These are phyloP conservation scores for Mortierella sp. DNA, from an alignment of 371 early-diverging fungal genomes.

Conservation along the genomic window DNA sequence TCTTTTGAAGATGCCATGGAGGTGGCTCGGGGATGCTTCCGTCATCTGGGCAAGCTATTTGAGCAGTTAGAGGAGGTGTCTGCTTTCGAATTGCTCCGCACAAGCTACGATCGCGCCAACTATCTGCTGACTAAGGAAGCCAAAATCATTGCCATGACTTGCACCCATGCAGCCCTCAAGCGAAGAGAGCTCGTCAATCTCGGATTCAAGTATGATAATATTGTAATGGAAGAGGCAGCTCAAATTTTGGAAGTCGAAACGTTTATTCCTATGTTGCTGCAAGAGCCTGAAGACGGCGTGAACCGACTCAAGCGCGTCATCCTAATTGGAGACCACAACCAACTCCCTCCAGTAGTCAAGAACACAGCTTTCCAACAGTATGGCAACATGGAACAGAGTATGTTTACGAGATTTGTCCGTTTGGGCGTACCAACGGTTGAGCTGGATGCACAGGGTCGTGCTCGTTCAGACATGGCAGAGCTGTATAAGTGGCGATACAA, in stretches of 20 bases:
- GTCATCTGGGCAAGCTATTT: conserved; percentile 82
- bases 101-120: conserved; percentile 84
- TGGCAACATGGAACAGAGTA: conserved; percentile 91
- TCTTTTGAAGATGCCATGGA: conserved; percentile 64
- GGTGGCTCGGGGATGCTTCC: conserved; percentile 82
- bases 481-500: conserved; percentile 90
- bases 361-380: conserved; percentile 85
- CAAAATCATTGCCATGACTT: conserved; percentile 96
- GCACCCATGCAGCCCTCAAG: conserved; percentile 94
- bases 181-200: conserved; percentile 84
- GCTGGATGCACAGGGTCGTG: conserved; percentile 86
- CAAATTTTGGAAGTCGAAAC: conserved; percentile 97
- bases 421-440: conserved; percentile 90
- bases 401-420: conserved; percentile 92
- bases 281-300: conserved; percentile 71
- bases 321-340: conserved; percentile 97
- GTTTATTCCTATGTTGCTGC: conserved; percentile 92
- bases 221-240: conserved; percentile 98
- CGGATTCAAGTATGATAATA: conserved; percentile 94
- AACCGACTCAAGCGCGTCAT: conserved; percentile 88
- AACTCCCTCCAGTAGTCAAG: conserved; percentile 95
- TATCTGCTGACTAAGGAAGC: conserved; percentile 96
- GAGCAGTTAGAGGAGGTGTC: conserved; percentile 82
- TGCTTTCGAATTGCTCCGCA: conserved; percentile 92
- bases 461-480: conserved; percentile 81